These are phyloP conservation scores for Dissophora ornata DNA, from an alignment of 192 early-diverging fungal species.

Conservation along the genomic window DNA sequence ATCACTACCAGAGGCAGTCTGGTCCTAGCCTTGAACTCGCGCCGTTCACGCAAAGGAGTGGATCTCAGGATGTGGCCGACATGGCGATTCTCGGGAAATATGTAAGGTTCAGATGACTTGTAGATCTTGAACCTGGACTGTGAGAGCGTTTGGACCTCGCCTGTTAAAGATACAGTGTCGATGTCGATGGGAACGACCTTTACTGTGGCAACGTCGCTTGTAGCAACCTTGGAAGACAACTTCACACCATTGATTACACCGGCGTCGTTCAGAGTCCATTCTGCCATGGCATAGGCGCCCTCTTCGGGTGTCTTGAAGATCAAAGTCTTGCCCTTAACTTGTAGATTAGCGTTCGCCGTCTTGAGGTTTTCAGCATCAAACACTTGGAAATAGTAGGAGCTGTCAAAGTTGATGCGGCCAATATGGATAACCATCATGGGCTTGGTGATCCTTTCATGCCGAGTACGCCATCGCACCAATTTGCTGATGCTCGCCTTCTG, in stretches of 20 bases:
- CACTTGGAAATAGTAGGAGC: conserved; percentile 48
- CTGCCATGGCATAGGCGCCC: conserved; percentile 46
- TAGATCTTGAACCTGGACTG: conserved; percentile 48
- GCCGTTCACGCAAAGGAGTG: conserved; percentile 31
- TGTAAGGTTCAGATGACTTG: conserved; percentile 51
- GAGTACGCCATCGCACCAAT: conserved; percentile 50
- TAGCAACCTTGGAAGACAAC: conserved; percentile 44
- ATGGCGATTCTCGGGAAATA: conserved; percentile 47
- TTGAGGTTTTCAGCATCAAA: conserved; percentile 36
- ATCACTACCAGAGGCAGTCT: conserved; percentile 28
- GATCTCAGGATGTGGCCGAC: conserved; percentile 37
- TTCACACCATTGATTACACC: conserved; percentile 54
- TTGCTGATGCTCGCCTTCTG: conserved; percentile 50
- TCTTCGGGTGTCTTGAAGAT: conserved; percentile 33
- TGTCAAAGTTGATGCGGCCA: conserved; percentile 44
- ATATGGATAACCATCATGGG: conserved; percentile 55
- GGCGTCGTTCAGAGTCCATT: conserved; percentile 53
- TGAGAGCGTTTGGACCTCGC: conserved; percentile 47
- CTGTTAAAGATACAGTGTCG: conserved; percentile 24
- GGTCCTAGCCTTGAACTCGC: conserved; percentile 53
- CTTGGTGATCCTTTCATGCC: conserved; percentile 34
- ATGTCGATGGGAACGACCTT: conserved; percentile 44
- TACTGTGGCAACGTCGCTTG: conserved; percentile 26
- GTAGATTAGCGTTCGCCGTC: conserved; percentile 17
- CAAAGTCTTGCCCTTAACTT: conserved; percentile 2